phyloP scores from a whole-genome alignment of 202 grass and related monocot genomes.

The Dendrocalamus latiflorus region DNA sequence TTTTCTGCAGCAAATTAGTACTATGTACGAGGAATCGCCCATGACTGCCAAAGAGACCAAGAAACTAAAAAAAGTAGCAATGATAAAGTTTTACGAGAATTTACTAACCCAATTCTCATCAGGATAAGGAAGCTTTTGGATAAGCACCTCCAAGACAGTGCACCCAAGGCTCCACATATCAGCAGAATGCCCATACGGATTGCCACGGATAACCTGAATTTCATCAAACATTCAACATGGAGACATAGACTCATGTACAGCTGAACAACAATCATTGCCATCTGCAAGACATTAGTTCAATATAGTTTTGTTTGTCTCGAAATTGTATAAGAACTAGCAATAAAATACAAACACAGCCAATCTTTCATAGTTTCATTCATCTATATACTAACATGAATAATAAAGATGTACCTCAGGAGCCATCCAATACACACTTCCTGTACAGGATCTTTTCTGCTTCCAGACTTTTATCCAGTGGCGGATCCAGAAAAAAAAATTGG shows the following conservation, averaged over 20 bases:
- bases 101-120: conserved; percentile 46
- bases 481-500: too few relatives aligned
- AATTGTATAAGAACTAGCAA: not conserved
- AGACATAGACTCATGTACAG: not conserved
- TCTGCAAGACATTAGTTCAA: not conserved
- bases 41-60: too few relatives aligned
- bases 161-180: conserved; percentile 63
- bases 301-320: not conserved
- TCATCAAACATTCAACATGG: not conserved
- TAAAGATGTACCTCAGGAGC: conserved; percentile 41
- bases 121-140: conserved; percentile 42
- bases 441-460: not conserved
- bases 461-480: too few relatives aligned
- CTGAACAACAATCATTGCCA: not conserved
- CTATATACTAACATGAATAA: not conserved
- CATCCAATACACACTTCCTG: conserved; percentile 62
- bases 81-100: not conserved
- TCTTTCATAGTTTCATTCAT: not conserved
- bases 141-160: conserved; percentile 53
- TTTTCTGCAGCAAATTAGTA: too few relatives aligned
- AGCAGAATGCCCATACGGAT: conserved; percentile 27
- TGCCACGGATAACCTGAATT: conserved; percentile 43
- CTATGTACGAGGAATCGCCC: not conserved
- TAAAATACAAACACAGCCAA: not conserved
- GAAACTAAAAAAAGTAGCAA: too few relatives aligned